Conservation (phyloP, 495 filamentous ascomycete genomes). For the Aspergillus wentii region DNA sequence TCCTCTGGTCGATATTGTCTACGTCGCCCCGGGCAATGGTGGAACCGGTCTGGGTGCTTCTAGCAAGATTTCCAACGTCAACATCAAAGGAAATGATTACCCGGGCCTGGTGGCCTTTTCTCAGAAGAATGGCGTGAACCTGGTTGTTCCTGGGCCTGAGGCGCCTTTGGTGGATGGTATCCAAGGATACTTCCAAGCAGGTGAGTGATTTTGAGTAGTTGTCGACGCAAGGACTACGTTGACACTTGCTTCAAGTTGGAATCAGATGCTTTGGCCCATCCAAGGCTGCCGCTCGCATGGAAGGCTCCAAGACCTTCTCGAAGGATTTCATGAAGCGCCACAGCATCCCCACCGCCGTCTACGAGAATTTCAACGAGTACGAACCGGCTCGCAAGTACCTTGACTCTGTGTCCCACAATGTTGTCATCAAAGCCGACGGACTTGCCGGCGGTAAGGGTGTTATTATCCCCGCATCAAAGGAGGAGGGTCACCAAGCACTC, state of each 20-base stretch:
- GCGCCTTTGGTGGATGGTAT: slow-evolving; percentile 91
- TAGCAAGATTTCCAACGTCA: slow-evolving; percentile 68
- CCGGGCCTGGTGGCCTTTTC: slow-evolving; percentile 71
- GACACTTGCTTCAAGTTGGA: slow-evolving; percentile 39
- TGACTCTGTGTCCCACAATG: slow-evolving; percentile 64
- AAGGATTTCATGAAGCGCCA: slow-evolving; percentile 98
- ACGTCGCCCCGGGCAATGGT: slow-evolving; percentile 71
- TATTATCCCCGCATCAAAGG: slow-evolving; percentile 72
- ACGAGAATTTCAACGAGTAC: slow-evolving; percentile 83
- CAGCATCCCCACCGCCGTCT: slow-evolving; percentile 84
- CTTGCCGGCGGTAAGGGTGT: slow-evolving; percentile 91
- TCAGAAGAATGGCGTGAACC: slow-evolving; percentile 65
- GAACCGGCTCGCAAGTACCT: slow-evolving; percentile 72
- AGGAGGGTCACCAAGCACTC: slow-evolving; percentile 77
- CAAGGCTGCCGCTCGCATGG: slow-evolving; percentile 81
- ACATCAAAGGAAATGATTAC: slow-evolving; percentile 70
- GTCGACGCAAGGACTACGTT: slow-evolving; percentile 6
- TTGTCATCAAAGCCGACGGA: slow-evolving; percentile 87
- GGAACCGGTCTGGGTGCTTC: slow-evolving; percentile 65
- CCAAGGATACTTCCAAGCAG: slow-evolving; percentile 71
- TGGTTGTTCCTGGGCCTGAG: slow-evolving; percentile 89
- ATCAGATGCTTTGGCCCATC: slow-evolving; percentile 86
- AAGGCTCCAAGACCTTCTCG: slow-evolving; percentile 93
- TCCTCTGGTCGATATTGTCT: slow-evolving; percentile 44
- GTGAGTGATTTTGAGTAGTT: slow-evolving; percentile 19